Percentiles rank a stretch among this genome's conserved stretches.
Conservation (phyloP, 108 stramenopile species). For the Pseudonitzschia delicatissima region DNA sequence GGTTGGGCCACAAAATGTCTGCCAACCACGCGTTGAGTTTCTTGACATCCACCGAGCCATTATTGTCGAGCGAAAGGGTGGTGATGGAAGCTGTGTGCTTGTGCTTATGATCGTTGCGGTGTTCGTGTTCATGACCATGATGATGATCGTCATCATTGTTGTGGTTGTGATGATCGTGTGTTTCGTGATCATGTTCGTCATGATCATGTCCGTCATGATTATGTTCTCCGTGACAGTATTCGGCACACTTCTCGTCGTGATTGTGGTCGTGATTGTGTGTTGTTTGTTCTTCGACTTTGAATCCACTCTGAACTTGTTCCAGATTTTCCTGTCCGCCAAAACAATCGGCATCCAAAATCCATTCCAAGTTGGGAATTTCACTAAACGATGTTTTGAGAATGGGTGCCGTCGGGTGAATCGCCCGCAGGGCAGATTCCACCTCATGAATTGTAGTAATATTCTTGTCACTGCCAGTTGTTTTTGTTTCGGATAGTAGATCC, state of each 20-base stretch:
- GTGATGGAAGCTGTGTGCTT: slow-evolving; percentile 63
- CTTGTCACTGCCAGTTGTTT: slow-evolving; percentile 5
- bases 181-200: slow-evolving; percentile 10
- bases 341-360: slow-evolving; percentile 86
- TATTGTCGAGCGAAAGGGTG: slow-evolving; percentile 49
- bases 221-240: neutral
- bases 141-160: neutral
- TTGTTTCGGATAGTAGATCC: slow-evolving; percentile 43
- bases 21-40: slow-evolving; percentile 78
- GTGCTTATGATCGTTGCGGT: slow-evolving; percentile 10
- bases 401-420: slow-evolving; percentile 88
- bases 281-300: neutral
- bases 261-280: neutral
- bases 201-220: slow-evolving; percentile 8
- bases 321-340: slow-evolving; percentile 60
- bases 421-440: slow-evolving; percentile 44
- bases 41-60: slow-evolving; percentile 51
- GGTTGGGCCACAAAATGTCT: slow-evolving; percentile 79
- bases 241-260: neutral
- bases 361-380: slow-evolving; percentile 69
- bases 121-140: neutral
- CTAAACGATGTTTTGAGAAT: slow-evolving; percentile 70
- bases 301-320: slow-evolving; percentile 28
- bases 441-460: slow-evolving; percentile 13
- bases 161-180: slow-evolving; percentile 22